These are phyloP conservation scores for Fusarium burgessii DNA, from an alignment of 2,329 filamentous ascomycete genomes.

Conservation along the genomic window DNA sequence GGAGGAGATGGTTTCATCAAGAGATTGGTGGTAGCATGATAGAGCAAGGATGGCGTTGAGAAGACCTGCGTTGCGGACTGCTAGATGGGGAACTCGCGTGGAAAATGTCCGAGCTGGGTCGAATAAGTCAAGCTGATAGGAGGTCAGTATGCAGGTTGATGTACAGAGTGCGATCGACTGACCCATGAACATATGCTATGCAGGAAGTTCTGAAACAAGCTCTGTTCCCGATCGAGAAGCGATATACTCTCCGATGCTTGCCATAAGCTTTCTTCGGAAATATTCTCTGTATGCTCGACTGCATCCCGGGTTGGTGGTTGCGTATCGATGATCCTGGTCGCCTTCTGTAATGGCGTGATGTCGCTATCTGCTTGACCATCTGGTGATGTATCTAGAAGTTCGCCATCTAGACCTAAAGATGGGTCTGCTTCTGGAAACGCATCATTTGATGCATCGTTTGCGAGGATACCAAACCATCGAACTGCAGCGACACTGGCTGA, in stretches of 20 bases:
- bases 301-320: slow-evolving; percentile 1
- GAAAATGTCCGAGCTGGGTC: slow-evolving; percentile 41
- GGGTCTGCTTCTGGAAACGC: background rate
- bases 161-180: background rate
- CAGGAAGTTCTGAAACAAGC: slow-evolving; percentile 42
- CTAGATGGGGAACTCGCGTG: slow-evolving; percentile 37
- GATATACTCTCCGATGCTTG: slow-evolving; percentile 37
- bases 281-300: background rate
- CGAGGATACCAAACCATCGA: slow-evolving; percentile 44
- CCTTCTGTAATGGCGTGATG: slow-evolving; percentile 28
- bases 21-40: slow-evolving; percentile 50
- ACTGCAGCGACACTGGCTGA: slow-evolving; percentile 42
- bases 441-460: slow-evolving; percentile 32
- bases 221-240: slow-evolving; percentile 39
- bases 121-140: slow-evolving; percentile 39
- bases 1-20: background rate
- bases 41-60: slow-evolving; percentile 69
- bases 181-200: slow-evolving; percentile 45
- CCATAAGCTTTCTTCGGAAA: slow-evolving; percentile 39
- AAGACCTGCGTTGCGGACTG: slow-evolving; percentile 61
- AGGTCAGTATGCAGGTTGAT: background rate
- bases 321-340: slow-evolving; percentile 38
- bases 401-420: background rate
- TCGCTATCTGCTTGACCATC: slow-evolving; percentile 14
- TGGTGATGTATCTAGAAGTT: slow-evolving; percentile 13